Conservation (phyloP, 345 rosid species). For the Acer yangbiense region DNA sequence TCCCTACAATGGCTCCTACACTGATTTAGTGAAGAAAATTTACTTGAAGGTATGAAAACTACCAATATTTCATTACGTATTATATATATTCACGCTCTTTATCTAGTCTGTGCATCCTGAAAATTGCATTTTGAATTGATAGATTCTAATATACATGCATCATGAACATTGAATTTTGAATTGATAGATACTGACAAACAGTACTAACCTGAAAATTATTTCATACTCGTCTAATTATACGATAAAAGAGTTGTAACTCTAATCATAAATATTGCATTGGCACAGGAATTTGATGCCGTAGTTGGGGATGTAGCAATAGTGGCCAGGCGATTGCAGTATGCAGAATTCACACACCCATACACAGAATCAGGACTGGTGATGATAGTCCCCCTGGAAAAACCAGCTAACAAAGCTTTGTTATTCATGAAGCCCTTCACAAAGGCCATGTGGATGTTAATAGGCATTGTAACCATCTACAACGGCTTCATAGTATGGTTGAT, state of each 20-base stretch:
- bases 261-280: neutral
- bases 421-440: constrained; percentile 28
- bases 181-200: neutral
- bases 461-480: constrained; percentile 20
- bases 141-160: too few relatives aligned
- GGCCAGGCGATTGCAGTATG: constrained; percentile 6
- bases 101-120: too few relatives aligned
- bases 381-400: constrained; percentile 18
- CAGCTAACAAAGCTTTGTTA: constrained; percentile 19
- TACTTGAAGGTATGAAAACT: constrained; percentile 14
- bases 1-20: constrained; percentile 21
- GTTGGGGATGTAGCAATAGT: constrained; percentile 23
- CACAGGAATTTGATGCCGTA: constrained; percentile 24
- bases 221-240: too few relatives aligned
- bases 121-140: neutral
- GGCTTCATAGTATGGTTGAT: constrained; percentile 33
- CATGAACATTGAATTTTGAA: neutral
- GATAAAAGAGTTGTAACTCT: too few relatives aligned
- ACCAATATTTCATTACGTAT: neutral
- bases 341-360: constrained; percentile 33
- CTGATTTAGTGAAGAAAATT: constrained; percentile 17
- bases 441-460: constrained; percentile 25
- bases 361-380: constrained; percentile 29
- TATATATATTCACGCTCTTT: neutral
- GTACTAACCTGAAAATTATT: too few relatives aligned